phyloP scores from a whole-genome alignment of 352 stramenopile species.

The Albugo laibachii region DNA sequence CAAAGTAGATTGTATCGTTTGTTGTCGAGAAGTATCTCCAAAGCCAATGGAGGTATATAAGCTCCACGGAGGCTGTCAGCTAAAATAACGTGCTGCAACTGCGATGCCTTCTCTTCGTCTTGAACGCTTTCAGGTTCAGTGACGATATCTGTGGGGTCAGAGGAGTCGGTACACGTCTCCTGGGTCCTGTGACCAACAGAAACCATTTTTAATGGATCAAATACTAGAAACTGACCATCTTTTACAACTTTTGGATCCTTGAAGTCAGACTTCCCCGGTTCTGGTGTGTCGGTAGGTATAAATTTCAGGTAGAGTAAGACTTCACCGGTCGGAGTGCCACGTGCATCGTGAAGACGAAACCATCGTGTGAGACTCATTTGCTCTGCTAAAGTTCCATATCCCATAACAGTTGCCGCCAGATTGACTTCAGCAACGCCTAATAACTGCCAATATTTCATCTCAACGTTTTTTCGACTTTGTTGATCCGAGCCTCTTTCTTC shows the following conservation, averaged over 20 bases:
- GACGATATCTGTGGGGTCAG: constrained; percentile 14
- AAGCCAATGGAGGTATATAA: constrained; percentile 65
- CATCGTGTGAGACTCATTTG: constrained; percentile 43
- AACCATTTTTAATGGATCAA: constrained; percentile 72
- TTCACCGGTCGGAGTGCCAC: constrained; percentile 60
- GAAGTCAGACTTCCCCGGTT: not conserved
- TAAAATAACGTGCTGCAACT: constrained; percentile 43
- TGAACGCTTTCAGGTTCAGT: not conserved
- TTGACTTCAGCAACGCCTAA: constrained; percentile 73
- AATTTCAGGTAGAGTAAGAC: constrained; percentile 74
- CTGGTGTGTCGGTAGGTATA: constrained; percentile 15
- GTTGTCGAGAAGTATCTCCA: constrained; percentile 64
- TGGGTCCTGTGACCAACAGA: constrained; percentile 2
- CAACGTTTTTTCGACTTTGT: constrained; percentile 8
- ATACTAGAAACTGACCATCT: constrained; percentile 68
- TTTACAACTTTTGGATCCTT: constrained; percentile 50
- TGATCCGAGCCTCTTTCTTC: not conserved
- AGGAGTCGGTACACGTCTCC: constrained; percentile 7
- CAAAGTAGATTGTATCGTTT: constrained; percentile 58
- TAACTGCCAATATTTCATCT: constrained; percentile 54
- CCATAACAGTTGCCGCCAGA: constrained; percentile 70
- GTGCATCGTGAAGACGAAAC: constrained; percentile 63
- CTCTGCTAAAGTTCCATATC: constrained; percentile 27
- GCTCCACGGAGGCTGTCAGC: constrained; percentile 55
- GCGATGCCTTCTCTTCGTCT: constrained; percentile 4